Evolutionary conservation across 129 eudicot species (phyloP).

Genomic region (Glebionis coronaria): DNA sequence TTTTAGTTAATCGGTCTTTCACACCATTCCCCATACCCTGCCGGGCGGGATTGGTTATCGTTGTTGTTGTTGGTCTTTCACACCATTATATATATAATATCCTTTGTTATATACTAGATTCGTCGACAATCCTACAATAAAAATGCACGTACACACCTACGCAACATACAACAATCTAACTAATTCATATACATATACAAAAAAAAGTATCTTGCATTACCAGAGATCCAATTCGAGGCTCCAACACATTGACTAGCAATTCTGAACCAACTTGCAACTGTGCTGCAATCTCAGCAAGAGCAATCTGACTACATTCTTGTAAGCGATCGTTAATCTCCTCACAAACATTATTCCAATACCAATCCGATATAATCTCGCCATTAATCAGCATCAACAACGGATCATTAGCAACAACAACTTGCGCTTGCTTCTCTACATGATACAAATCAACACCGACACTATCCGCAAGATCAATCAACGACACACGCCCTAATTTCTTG

Average conservation of each 20-base stretch:
- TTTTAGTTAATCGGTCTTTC: too few relatives aligned
- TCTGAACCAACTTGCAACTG: constrained; percentile 93
- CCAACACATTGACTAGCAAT: constrained; percentile 60
- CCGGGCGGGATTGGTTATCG: too few relatives aligned
- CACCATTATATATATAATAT: too few relatives aligned
- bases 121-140: constrained; percentile 9
- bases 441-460: constrained; percentile 81
- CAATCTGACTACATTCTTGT: constrained; percentile 96
- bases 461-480: constrained; percentile 85
- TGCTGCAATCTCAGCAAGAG: constrained; percentile 89
- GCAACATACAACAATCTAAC: constrained; percentile 3
- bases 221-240: constrained; percentile 80
- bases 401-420: constrained; percentile 58
- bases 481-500: constrained; percentile 74
- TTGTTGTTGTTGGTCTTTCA: too few relatives aligned
- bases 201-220: constrained; percentile 31
- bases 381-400: constrained; percentile 63
- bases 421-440: constrained; percentile 93
- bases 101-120: too few relatives aligned
- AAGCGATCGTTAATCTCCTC: constrained; percentile 91
- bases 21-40: too few relatives aligned
- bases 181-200: not conserved
- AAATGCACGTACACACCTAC: not conserved
- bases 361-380: constrained; percentile 80
- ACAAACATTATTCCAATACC: constrained; percentile 78